Percentiles rank a stretch among this genome's conserved stretches.
phyloP scores from a whole-genome alignment of 192 early-diverging fungal species.

The Entrophospora sp. region DNA sequence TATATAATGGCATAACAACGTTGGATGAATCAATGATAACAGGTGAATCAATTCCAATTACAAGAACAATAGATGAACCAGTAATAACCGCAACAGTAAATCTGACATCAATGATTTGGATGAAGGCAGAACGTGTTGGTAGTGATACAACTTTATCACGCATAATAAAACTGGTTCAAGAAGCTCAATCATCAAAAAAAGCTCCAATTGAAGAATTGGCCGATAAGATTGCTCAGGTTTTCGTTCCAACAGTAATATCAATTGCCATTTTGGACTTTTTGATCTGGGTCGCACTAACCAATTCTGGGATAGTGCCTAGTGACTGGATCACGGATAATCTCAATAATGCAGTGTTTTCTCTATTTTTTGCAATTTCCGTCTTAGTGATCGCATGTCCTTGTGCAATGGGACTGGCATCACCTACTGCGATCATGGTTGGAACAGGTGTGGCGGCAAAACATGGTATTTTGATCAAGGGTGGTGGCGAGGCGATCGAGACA shows the following conservation, averaged over 20 bases:
- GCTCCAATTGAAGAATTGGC: slow-evolving; percentile 61
- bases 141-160: slow-evolving; percentile 51
- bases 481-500: slow-evolving; percentile 64
- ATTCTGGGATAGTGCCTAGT: slow-evolving; percentile 24
- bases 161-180: slow-evolving; percentile 56
- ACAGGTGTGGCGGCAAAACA: slow-evolving; percentile 56
- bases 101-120: slow-evolving; percentile 39
- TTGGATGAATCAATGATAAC: slow-evolving; percentile 79
- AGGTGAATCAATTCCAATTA: slow-evolving; percentile 65
- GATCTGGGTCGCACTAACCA: slow-evolving; percentile 40
- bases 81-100: slow-evolving; percentile 64
- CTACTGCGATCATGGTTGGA: slow-evolving; percentile 69
- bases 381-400: slow-evolving; percentile 69
- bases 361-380: slow-evolving; percentile 51
- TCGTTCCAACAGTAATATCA: slow-evolving; percentile 55
- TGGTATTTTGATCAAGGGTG: slow-evolving; percentile 65
- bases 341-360: slow-evolving; percentile 38
- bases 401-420: slow-evolving; percentile 58
- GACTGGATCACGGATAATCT: slow-evolving; percentile 38
- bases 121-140: slow-evolving; percentile 58
- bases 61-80: slow-evolving; percentile 36
- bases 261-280: slow-evolving; percentile 49
- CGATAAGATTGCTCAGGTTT: slow-evolving; percentile 51
- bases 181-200: slow-evolving; percentile 51
- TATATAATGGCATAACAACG: slow-evolving; percentile 43